A percentile compares a stretch with the other conserved stretches of the same genome.
Conservation (phyloP, 2,329 filamentous ascomycete genomes). For the Fusarium transvaalense region DNA sequence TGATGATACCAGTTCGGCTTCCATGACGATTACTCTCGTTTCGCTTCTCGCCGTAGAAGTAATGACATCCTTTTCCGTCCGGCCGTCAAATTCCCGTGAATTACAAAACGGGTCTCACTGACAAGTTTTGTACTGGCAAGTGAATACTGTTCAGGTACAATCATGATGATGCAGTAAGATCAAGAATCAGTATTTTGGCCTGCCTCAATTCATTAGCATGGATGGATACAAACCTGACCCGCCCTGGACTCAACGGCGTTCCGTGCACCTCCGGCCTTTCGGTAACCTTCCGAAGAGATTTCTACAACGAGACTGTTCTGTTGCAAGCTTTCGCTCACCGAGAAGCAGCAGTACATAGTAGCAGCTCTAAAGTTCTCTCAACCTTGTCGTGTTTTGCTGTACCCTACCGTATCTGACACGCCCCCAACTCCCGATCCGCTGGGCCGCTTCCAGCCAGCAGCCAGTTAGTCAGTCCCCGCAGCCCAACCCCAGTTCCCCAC, state of each 20-base stretch:
- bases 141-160: constrained; percentile 5
- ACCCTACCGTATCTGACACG: neutral
- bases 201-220: constrained; percentile 25
- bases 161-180: constrained; percentile 13
- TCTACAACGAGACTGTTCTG: constrained; percentile 27
- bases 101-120: constrained; percentile 17
- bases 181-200: constrained; percentile 9
- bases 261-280: constrained; percentile 47
- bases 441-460: constrained; percentile 39
- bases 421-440: constrained; percentile 45
- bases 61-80: constrained; percentile 2
- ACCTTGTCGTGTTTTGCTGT: too few species aligned
- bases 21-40: constrained; percentile 25
- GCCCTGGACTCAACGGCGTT: constrained; percentile 28
- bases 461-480: constrained; percentile 19
- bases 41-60: constrained; percentile 13
- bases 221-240: constrained; percentile 15
- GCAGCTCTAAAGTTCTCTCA: neutral
- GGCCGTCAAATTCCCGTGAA: constrained; percentile 31
- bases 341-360: constrained; percentile 27
- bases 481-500: constrained; percentile 35
- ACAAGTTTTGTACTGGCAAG: constrained; percentile 15
- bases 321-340: constrained; percentile 25
- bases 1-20: neutral
- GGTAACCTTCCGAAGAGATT: constrained; percentile 45